Evolutionary conservation across 2,329 filamentous ascomycete species (phyloP), one percentile per base, ranked within the genome.

Genomic region (Aspergillus hiratsukae): DNA sequence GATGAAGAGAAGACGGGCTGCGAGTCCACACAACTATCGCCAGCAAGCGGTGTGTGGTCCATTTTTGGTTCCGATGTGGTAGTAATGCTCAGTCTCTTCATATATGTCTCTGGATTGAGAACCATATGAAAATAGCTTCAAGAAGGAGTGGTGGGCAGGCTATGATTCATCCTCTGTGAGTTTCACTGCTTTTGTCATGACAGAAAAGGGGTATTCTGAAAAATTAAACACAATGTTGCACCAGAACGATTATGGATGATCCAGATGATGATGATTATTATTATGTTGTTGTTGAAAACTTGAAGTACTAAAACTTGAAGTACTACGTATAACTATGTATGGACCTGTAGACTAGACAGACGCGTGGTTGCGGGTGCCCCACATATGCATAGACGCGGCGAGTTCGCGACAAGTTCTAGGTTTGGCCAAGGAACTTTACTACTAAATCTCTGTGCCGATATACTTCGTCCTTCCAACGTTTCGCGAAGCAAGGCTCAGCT

Each of bases 1-100:
- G 91, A 96, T 0, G 91, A 96, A 0, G 92, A 96, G 4, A 90
- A 90, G 58, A 94, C 86, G 45, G 83, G 82, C 51, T 88, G 86
- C 37, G 66, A 57, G 31, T 67, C 65, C 66, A 69, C 46, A 27
- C 41, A 17, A 31, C 28, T 28, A 17, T 23, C 50, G 3, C 40
- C 35, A 11, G 3, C 17, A 27, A 21, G 11, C 23, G 21, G 43
- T 6, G 43, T 46, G 19, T 14, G 43, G 14, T 25, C 21, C 43
- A 46, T 46, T 23, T 10, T 23, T 14, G 11, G 11, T 27, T 14
- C 23, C 10, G 21, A 23, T 7, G n/a, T 21, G 43, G 5, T 46
- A 14, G 43, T 8, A 23, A 17, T 4, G 40, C n/a, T 23, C 9
- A 43, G 10, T 43, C 21, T 43, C 40, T 43, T 43, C 40, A 43